A percentile compares a stretch with the other conserved stretches of the same genome.
Conservation (phyloP, 495 filamentous ascomycete genomes). For the Lepidopterella palustris region DNA sequence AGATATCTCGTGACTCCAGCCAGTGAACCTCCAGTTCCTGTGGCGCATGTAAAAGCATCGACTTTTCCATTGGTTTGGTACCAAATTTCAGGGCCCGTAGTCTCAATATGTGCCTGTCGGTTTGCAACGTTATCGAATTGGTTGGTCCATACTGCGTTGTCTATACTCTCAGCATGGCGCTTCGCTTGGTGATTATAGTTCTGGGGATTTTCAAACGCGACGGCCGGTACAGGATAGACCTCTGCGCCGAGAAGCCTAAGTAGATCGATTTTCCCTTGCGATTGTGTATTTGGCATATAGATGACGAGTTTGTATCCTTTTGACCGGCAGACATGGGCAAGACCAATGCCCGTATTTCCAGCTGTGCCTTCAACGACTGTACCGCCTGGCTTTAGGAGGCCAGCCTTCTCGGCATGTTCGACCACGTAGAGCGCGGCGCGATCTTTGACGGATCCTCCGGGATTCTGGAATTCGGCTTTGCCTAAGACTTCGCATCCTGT, state of each 20-base stretch:
- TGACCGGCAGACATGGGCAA: slow-evolving; percentile 91
- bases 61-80: slow-evolving; percentile 79
- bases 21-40: slow-evolving; percentile 86
- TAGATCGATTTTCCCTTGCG: slow-evolving; percentile 94
- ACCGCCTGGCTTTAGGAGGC: slow-evolving; percentile 73
- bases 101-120: slow-evolving; percentile 89
- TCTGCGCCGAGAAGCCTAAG: slow-evolving; percentile 89
- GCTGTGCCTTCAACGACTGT: slow-evolving; percentile 96
- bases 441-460: slow-evolving; percentile 93
- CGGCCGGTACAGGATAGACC: slow-evolving; percentile 94
- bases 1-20: slow-evolving; percentile 86
- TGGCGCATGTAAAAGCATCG: slow-evolving; percentile 92
- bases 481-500: slow-evolving; percentile 93
- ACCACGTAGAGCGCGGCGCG: slow-evolving; percentile 92
- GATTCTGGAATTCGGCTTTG: slow-evolving; percentile 98
- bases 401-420: slow-evolving; percentile 84
- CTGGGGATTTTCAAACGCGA: slow-evolving; percentile 89
- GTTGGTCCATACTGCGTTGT: slow-evolving; percentile 97
- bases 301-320: slow-evolving; percentile 93
- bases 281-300: slow-evolving; percentile 99
- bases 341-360: slow-evolving; percentile 95
- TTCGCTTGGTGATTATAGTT: slow-evolving; percentile 98
- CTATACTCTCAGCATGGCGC: slow-evolving; percentile 73
- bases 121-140: slow-evolving; percentile 98
- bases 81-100: slow-evolving; percentile 97